Base-by-base conservation (phyloP, 306 rosid genomes). In the Prunus padus region DNA sequence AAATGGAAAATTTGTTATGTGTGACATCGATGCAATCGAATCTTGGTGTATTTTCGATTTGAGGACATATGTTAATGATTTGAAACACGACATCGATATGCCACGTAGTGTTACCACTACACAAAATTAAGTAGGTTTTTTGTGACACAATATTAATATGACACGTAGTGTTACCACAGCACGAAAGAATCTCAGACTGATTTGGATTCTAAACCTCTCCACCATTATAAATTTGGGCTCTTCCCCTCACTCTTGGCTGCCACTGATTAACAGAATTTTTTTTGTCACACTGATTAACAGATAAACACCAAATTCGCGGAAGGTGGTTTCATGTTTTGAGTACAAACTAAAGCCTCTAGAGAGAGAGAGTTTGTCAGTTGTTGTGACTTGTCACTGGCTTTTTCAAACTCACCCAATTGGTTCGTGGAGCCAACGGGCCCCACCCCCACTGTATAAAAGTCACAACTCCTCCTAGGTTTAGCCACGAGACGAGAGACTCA, bases 331-430 rank as follows among this genome's bases (percentile, higher is more conserved):
- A 19, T 11, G 23, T 22, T 55, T 55, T 55, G 7, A 55, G 26
- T 55, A 37, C 42, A 37, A 37, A 37, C 42, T 37, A 37, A 37
- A 37, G 9, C 42, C 9, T 37, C 42, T 1, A 33, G 40, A 31
- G 37, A 5, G 40, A 37, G 9, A 7, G 9, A 7, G 42, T 3
- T 20, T 8, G 28, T 20, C 61, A 10, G 16, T 47, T 18, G 8
- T 2, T 51, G 66, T 61, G 7, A 23, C 44, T 28, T 50, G 19
- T 16, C 55, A 16, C 20, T 14, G 6, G 56, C 8, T 2, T 61
- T 61, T 61, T 31, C 10, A 56, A 56, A 69, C 14, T 72, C 50
- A 33, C 69, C 51, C 22, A 8, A 76, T 71, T 80, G 80, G 81
- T 5, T 28, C 84, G 85, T 84, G 77, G 69, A 75, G n/a, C 76